A percentile compares a stretch with the other conserved stretches of the same genome.
Conservation (phyloP, 768 basidiomycete genomes). For the Tephrocybe rancida region DNA sequence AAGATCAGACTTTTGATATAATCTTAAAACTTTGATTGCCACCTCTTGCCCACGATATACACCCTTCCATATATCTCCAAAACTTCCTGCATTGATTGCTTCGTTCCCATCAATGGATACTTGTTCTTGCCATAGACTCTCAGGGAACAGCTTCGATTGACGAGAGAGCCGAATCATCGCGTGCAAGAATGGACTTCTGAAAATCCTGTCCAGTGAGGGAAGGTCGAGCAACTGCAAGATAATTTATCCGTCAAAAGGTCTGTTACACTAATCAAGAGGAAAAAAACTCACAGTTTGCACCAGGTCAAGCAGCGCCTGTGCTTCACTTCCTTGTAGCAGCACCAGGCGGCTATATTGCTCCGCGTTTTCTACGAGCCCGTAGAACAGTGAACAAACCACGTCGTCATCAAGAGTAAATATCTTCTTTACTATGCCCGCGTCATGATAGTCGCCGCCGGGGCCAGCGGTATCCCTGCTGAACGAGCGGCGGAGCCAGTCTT, state of each 20-base stretch:
- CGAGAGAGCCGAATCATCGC: constrained; percentile 24
- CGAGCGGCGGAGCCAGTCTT: constrained; percentile 4
- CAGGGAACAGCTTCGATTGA: constrained; percentile 28
- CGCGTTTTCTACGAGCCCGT: neutral
- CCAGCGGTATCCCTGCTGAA: neutral
- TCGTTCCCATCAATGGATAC: constrained; percentile 11
- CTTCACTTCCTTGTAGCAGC: constrained; percentile 3
- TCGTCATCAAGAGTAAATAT: constrained; percentile 13
- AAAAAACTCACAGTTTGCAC: constrained; percentile 8
- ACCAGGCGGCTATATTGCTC: constrained; percentile 4
- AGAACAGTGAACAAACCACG: constrained; percentile 7
- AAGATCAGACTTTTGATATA: constrained; percentile 13
- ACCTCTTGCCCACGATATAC: constrained; percentile 25
- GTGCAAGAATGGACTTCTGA: constrained; percentile 13
- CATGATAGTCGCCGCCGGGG: too few species aligned
- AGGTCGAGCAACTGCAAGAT: constrained; percentile 13
- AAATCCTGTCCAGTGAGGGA: constrained; percentile 4
- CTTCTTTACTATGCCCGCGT: neutral
- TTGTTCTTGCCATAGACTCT: constrained; percentile 16
- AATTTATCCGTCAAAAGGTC: neutral
- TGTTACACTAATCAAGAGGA: too few species aligned
- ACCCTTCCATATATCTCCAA: constrained; percentile 31
- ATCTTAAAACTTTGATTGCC: constrained; percentile 31
- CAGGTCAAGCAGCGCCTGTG: constrained; percentile 13
- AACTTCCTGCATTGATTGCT: constrained; percentile 27